Percentiles rank a stretch among this genome's conserved stretches.
These are phyloP conservation scores for Suhomyces panamericanus DNA, from an alignment of 1,139 yeast species.

Conservation along the genomic window DNA sequence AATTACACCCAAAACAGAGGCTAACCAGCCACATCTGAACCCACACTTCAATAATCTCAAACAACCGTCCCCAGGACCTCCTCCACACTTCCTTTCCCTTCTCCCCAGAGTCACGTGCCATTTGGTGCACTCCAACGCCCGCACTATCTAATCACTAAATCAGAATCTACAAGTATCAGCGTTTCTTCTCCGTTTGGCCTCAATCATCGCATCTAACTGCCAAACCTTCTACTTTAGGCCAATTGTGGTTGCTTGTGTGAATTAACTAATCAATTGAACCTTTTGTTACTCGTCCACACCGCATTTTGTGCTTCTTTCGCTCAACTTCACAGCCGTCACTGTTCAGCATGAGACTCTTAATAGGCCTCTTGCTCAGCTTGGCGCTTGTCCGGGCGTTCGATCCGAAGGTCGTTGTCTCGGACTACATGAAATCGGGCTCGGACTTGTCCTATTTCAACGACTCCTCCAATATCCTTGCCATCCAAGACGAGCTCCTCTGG, in stretches of 20 bases:
- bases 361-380: conserved; percentile 1
- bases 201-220: not conserved
- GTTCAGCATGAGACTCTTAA: not conserved
- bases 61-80: too few relatives aligned
- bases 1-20: too few relatives aligned
- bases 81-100: too few relatives aligned
- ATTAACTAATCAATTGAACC: not conserved
- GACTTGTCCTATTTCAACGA: conserved; percentile 53
- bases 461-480: conserved; percentile 47
- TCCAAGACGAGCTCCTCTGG: conserved; percentile 28
- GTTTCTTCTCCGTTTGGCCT: not conserved
- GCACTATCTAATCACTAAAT: too few relatives aligned
- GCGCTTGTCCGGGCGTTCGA: conserved; percentile 10
- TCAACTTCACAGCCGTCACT: not conserved
- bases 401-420: conserved; percentile 15
- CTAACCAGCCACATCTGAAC: too few relatives aligned
- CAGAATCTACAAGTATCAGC: not conserved
- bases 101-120: too few relatives aligned
- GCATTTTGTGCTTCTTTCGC: not conserved
- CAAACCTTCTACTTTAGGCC: too few relatives aligned
- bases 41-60: too few relatives aligned
- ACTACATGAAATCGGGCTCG: conserved; percentile 14
- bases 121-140: too few relatives aligned
- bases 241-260: too few relatives aligned
- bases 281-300: not conserved